phyloP scores from a whole-genome alignment of 2,329 filamentous ascomycete genomes.

The Dendrostoma leiphaemia region DNA sequence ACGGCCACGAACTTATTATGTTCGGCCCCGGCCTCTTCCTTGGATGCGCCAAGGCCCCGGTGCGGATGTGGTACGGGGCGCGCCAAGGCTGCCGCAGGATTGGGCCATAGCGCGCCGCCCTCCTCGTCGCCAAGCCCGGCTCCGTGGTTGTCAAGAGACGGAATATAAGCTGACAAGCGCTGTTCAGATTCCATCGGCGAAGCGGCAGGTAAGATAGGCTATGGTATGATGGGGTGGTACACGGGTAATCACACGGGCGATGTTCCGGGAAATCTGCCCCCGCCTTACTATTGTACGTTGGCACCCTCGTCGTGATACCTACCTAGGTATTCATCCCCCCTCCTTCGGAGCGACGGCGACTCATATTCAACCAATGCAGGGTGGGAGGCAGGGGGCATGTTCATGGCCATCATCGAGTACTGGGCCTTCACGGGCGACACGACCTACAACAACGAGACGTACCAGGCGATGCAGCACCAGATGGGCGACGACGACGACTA shows the following conservation, averaged over 20 bases:
- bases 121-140: background rate
- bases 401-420: conserved; percentile 63
- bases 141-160: background rate
- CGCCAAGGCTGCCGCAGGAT: no score
- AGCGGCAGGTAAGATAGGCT: conserved; percentile 38
- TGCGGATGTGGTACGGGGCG: no score
- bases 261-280: conserved; percentile 46
- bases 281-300: conserved; percentile 56
- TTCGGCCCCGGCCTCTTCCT: no score
- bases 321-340: background rate
- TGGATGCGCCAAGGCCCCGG: no score
- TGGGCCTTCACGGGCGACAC: conserved; percentile 61
- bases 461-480: conserved; percentile 51
- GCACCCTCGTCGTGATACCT: background rate
- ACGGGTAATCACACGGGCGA: conserved; percentile 42
- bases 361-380: conserved; percentile 3
- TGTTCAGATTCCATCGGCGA: conserved; percentile 31
- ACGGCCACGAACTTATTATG: no score
- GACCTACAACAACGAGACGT: conserved; percentile 55
- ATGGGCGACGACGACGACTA: conserved; percentile 51
- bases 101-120: no score
- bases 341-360: background rate
- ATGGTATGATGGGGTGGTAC: conserved; percentile 46
- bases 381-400: conserved; percentile 65
- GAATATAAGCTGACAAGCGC: background rate